Percentiles rank a stretch among this genome's conserved stretches.
Conservation (phyloP, 169 alveolate species). For the Plasmodium yoelii region DNA sequence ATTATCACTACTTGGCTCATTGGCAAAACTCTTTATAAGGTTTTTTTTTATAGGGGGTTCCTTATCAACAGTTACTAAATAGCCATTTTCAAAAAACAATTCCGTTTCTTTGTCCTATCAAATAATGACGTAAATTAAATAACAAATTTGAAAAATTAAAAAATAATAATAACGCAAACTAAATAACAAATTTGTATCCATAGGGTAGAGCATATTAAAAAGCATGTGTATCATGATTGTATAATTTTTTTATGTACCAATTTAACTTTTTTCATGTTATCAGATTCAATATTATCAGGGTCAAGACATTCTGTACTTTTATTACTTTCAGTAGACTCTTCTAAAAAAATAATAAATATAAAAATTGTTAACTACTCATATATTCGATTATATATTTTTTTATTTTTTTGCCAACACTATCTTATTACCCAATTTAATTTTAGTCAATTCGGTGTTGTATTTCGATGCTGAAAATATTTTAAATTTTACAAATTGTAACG, state of each 20-base stretch:
- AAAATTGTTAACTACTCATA: not conserved
- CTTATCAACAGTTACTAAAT: conserved; percentile 53
- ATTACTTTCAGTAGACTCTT: not conserved
- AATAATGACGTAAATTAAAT: not conserved
- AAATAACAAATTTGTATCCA: not conserved
- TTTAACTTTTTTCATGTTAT: not conserved
- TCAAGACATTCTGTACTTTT: not conserved
- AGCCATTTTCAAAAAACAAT: conserved; percentile 64
- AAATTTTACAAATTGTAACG: not conserved
- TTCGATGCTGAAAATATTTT: not conserved
- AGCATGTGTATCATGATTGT: not conserved
- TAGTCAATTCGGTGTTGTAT: not conserved
- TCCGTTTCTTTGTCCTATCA: conserved; percentile 36
- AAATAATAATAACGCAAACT: not conserved
- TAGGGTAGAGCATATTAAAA: not conserved
- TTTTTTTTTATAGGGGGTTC: not conserved
- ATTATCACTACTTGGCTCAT: not conserved
- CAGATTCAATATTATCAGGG: not conserved
- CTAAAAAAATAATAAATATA: not conserved
- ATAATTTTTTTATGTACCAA: not conserved
- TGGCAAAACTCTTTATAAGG: not conserved
- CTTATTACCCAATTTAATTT: too few species aligned
- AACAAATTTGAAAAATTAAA: not conserved
- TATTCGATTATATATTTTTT: too few species aligned
- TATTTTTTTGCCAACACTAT: too few species aligned